Evolutionary conservation across 225 moss, liverwort and hornwort species (phyloP), one percentile per base, ranked within the genome.

Genomic region (Thuidium tamariscinum): DNA sequence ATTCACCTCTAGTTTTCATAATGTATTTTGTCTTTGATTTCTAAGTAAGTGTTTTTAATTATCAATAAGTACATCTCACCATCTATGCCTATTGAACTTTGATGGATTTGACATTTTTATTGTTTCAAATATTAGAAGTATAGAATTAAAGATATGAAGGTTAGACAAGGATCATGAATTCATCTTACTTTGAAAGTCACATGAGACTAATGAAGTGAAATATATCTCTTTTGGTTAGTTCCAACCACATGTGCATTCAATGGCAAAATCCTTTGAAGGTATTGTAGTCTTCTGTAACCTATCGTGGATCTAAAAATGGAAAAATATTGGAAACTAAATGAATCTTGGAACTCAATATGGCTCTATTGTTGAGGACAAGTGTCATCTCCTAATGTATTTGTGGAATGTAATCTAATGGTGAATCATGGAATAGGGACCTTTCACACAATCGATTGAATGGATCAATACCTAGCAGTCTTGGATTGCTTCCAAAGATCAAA

Each of bases 371-470:
- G 0, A 36, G 25, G 11, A 4, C 7, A 49, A 48, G 20, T 34
- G 7, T 25, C 1, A 0, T 61, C 4, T 1, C 8, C 12, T 11
- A 20, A 42, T 39, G 15, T n/a, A 4, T 17, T 36, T 65, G 77
- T 52, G 16, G 51, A n/a, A 78, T 82, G 74, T 29, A 51, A 56
- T 30, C 4, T 44, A 3, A 68, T 37, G 65, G 57, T 89, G 65
- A 32, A 84, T 70, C 52, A 42, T 89, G 84, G 25, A 21, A 66
- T 87, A 98, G 97, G 86, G 93, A 98, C 81, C 94, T 98, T 67
- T 94, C 97, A 9, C 84, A 91, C 86, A 98, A 98, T 85, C 88
- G 78, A 54, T 48, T 98, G 76, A 95, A 93, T 85, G 97, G 96
- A 67, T 90, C 95, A 10, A 94, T 98, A 66, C 96, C 97, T 36